These are phyloP conservation scores for Globisporangium cystogenes DNA, from an alignment of 352 stramenopile species.

Conservation along the genomic window DNA sequence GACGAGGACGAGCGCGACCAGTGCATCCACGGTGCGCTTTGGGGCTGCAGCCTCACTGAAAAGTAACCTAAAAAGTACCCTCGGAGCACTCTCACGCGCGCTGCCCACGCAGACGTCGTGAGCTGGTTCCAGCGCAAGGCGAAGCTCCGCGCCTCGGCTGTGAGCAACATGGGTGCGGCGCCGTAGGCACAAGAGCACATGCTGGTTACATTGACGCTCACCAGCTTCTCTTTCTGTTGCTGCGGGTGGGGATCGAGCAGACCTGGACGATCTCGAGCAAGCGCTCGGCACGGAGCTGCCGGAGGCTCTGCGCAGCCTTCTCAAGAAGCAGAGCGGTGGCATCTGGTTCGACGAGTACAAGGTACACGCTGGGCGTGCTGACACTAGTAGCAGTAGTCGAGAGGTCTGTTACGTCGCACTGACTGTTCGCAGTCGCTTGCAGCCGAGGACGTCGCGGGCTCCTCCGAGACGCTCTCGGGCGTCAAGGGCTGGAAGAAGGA, in stretches of 20 bases:
- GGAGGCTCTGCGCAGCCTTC: constrained; percentile 52
- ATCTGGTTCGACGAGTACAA: constrained; percentile 87
- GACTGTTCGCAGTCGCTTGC: constrained; percentile 35
- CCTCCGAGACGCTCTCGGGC: constrained; percentile 33
- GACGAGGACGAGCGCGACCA: constrained; percentile 72
- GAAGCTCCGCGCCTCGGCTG: constrained; percentile 34
- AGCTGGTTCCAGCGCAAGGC: constrained; percentile 83
- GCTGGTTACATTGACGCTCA: background rate
- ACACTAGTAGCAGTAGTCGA: too few relatives aligned
- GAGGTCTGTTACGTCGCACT: background rate
- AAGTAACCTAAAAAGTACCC: too few relatives aligned
- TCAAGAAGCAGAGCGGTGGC: constrained; percentile 70
- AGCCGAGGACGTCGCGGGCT: constrained; percentile 51
- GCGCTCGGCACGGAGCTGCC: constrained; percentile 52
- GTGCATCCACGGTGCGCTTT: constrained; percentile 69
- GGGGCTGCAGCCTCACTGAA: too few relatives aligned
- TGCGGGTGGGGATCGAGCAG: constrained; percentile 15
- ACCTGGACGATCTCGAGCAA: constrained; percentile 72
- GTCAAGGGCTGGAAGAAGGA: constrained; percentile 51
- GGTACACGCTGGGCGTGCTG: constrained; percentile 10
- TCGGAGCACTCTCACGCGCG: too few relatives aligned
- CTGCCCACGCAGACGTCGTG: constrained; percentile 51
- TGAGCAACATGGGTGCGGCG: constrained; percentile 38
- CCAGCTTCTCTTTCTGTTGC: background rate
- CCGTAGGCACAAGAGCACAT: too few relatives aligned